These are phyloP conservation scores for Jackrogersella minutella DNA, from an alignment of 495 filamentous ascomycete genomes.

Conservation along the genomic window DNA sequence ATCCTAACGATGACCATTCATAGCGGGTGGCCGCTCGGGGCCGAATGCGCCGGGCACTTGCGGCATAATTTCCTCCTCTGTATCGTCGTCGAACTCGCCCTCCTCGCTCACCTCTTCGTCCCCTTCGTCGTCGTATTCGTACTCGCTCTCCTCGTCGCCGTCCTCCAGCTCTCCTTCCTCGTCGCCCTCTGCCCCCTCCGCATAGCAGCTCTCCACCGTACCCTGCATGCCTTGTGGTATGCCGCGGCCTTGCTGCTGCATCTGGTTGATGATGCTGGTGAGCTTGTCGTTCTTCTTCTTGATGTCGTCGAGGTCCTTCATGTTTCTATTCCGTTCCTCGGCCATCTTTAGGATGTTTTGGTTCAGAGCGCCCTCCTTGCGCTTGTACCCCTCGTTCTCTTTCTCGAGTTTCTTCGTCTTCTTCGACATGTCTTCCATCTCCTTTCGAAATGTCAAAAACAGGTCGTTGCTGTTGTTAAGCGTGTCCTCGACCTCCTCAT, in stretches of 20 bases:
- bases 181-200: slow-evolving; percentile 55
- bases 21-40: slow-evolving; percentile 48
- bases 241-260: slow-evolving; percentile 89
- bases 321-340: slow-evolving; percentile 85
- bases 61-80: slow-evolving; percentile 48
- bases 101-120: slow-evolving; percentile 62
- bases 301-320: slow-evolving; percentile 80
- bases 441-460: slow-evolving; percentile 96
- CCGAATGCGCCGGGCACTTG: slow-evolving; percentile 44
- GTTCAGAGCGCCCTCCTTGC: slow-evolving; percentile 93
- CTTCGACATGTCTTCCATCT: slow-evolving; percentile 99
- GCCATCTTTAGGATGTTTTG: slow-evolving; percentile 98
- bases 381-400: slow-evolving; percentile 88
- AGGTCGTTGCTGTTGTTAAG: slow-evolving; percentile 98
- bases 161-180: slow-evolving; percentile 80
- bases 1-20: slow-evolving; percentile 49
- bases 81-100: slow-evolving; percentile 49
- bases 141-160: slow-evolving; percentile 76
- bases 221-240: slow-evolving; percentile 64
- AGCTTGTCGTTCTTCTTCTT: slow-evolving; percentile 92
- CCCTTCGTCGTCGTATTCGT: slow-evolving; percentile 53
- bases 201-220: slow-evolving; percentile 62
- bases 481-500: slow-evolving; percentile 90
- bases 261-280: slow-evolving; percentile 89
- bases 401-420: slow-evolving; percentile 98